Evolutionary conservation across 2,329 filamentous ascomycete genomes (phyloP).

Genomic region (Alternaria postmessia): DNA sequence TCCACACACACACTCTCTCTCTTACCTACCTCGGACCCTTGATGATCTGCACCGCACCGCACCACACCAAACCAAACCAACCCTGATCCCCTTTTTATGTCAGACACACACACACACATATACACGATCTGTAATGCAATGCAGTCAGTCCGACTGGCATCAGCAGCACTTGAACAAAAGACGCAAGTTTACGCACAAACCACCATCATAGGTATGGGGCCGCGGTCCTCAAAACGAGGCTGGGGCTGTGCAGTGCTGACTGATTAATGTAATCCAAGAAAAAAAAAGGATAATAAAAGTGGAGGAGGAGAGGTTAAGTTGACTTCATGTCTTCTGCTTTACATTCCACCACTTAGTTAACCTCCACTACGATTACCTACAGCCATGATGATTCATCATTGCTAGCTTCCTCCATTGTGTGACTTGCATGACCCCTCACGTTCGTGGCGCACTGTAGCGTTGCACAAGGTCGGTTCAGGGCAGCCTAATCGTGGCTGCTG

Average conservation of each 20-base stretch:
- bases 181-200: not conserved
- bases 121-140: not conserved
- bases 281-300: slow-evolving; percentile 1
- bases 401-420: not conserved
- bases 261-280: not conserved
- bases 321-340: not conserved
- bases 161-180: too few relatives aligned
- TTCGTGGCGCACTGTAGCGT: not conserved
- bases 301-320: not conserved
- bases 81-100: too few relatives aligned
- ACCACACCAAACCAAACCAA: too few relatives aligned
- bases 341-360: not conserved
- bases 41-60: not conserved
- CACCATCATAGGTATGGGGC: not conserved
- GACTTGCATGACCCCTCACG: not conserved
- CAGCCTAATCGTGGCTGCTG: not conserved
- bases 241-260: not conserved
- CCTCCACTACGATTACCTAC: too few relatives aligned
- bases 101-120: too few relatives aligned
- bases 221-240: not conserved
- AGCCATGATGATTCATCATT: not conserved
- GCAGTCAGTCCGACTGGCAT: not conserved
- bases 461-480: not conserved
- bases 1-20: not conserved
- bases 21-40: too few relatives aligned